Percentiles rank a stretch among this genome's conserved stretches.
These are phyloP conservation scores for Neospermospora avenae DNA, from an alignment of 2,329 filamentous ascomycete genomes.

Conservation along the genomic window DNA sequence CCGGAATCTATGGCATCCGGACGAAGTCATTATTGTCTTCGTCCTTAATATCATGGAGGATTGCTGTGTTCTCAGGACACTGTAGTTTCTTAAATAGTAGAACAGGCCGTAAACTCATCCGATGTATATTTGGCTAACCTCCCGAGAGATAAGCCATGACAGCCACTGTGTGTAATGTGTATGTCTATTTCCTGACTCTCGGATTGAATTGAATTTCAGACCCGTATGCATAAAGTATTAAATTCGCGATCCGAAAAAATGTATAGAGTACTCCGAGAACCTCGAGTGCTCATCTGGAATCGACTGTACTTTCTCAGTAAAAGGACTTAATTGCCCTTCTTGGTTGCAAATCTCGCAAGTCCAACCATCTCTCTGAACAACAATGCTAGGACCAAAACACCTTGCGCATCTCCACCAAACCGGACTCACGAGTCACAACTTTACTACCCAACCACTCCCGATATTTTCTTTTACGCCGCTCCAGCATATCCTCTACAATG, in stretches of 20 bases:
- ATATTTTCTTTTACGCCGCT: constrained; percentile 10
- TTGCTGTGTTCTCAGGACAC: too few relatives aligned
- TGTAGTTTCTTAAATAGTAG: too few relatives aligned
- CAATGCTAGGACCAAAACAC: constrained; percentile 12
- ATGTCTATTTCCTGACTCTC: background rate
- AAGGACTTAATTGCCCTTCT: constrained; percentile 11
- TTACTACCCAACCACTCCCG: constrained; percentile 13
- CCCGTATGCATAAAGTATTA: background rate
- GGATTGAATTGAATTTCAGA: background rate
- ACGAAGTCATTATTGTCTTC: too few relatives aligned
- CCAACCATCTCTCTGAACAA: constrained; percentile 7
- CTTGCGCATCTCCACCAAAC: constrained; percentile 22
- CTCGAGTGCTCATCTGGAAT: background rate
- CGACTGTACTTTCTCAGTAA: constrained; percentile 6
- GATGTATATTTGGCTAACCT: too few relatives aligned
- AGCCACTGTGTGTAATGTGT: too few relatives aligned
- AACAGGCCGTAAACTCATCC: too few relatives aligned
- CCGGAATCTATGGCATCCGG: too few relatives aligned
- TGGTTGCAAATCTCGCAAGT: constrained; percentile 6
- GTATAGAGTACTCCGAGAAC: background rate
- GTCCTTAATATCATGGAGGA: too few relatives aligned
- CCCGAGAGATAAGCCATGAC: too few relatives aligned
- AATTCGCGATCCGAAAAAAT: background rate
- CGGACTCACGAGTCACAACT: constrained; percentile 6
- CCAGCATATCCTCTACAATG: constrained; percentile 33